phyloP scores from a whole-genome alignment of 805 yeast species.

The Citeromyces matritensis region DNA sequence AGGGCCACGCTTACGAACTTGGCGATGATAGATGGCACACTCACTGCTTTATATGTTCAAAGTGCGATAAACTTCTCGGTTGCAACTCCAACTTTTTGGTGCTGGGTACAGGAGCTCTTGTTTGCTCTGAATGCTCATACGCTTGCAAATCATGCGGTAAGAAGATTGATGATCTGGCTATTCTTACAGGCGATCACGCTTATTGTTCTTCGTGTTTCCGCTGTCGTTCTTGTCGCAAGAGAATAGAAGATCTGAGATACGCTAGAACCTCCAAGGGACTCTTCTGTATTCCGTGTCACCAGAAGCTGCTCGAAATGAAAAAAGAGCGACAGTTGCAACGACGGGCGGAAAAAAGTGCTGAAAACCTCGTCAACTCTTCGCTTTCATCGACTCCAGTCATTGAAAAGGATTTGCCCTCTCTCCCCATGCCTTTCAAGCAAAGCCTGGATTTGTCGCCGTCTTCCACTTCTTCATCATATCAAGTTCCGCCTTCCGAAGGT shows the following conservation, averaged over 20 bases:
- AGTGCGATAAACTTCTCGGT: constrained; percentile 65
- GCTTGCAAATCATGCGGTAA: constrained; percentile 73
- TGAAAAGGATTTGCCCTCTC: constrained; percentile 12
- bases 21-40: constrained; percentile 96
- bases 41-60: constrained; percentile 80
- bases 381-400: constrained; percentile 27
- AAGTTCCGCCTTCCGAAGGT: no score
- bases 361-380: constrained; percentile 1
- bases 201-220: constrained; percentile 84
- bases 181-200: constrained; percentile 88
- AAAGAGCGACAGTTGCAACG: constrained; percentile 32
- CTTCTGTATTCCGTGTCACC: constrained; percentile 89
- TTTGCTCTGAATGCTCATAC: constrained; percentile 88
- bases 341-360: background rate
- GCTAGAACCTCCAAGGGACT: constrained; percentile 89
- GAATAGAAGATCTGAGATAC: constrained; percentile 78
- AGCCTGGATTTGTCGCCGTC: no score
- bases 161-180: constrained; percentile 86
- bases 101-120: constrained; percentile 81
- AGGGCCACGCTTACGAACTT: constrained; percentile 90
- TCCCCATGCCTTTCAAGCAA: no score
- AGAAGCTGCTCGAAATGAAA: constrained; percentile 62
- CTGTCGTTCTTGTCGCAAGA: constrained; percentile 75
- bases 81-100: constrained; percentile 84
- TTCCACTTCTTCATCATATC: no score